Evolutionary conservation across 495 filamentous ascomycete species (phyloP), one percentile per base, ranked within the genome.

Genomic region (Hypoxylon lienhwacheense): DNA sequence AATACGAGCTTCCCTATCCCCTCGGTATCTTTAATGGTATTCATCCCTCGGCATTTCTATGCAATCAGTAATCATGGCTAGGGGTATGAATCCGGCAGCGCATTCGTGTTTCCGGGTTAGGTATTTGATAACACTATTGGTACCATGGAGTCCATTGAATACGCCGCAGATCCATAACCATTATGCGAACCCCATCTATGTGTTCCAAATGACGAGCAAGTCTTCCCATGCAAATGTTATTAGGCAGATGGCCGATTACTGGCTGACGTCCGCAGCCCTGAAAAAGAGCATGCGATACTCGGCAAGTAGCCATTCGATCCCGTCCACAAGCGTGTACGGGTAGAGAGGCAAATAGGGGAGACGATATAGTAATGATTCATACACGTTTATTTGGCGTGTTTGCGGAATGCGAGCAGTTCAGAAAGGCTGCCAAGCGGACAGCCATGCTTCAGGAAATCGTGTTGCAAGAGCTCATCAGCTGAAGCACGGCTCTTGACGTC

Each of bases 401-500:
- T 82, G 66, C 85, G 80, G 68, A 91, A 98, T 44, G 85, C 83
- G 47, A 98, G 80, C 51, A 98, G 69, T 58, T 95, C 90, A 11
- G 90, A 85, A 62, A 98, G 74, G 66, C 87, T 95, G 1, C 78
- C 78, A 33, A 91, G 73, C 37, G 84, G 82, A 74, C 91, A 97
- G 10, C 88, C 87, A 55, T 83, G 82, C 77, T 83, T 82, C 64
- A 90, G 64, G 70, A 90, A 90, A 53, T 89, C 86, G 64, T 90
- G 87, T 47, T 81, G 79, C 36, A 97, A 73, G 33, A 97, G 79
- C 72, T 98, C 93, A 37, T 86, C 79, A 0, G 93, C 90, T 1
- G 88, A 95, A 22, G 93, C 95, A 62, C 93, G 84, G 67, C 88
- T 92, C 76, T 91, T 91, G 61, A 98, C 91, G 62, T 96, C 91